Percentiles rank a stretch among this genome's conserved stretches.
Conservation (phyloP, 2,329 filamentous ascomycete genomes). For the Leptographium radiaticola region DNA sequence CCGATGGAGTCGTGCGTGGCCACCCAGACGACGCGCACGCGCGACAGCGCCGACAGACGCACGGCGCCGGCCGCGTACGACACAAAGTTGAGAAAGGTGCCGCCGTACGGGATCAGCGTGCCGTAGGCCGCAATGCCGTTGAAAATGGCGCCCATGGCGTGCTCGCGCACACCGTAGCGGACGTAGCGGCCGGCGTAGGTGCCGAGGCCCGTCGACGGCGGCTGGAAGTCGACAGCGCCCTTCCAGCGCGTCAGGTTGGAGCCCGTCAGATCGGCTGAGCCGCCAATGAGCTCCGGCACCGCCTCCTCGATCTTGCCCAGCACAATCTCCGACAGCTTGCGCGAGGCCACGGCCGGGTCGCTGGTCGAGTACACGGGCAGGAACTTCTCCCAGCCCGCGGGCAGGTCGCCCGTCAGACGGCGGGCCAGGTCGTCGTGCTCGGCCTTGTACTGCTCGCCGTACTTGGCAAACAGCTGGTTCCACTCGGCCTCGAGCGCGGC, state of each 20-base stretch:
- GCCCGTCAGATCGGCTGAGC: constrained; percentile 93
- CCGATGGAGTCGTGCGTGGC: constrained; percentile 98
- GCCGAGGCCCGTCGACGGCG: constrained; percentile 71
- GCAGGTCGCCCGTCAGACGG: constrained; percentile 69
- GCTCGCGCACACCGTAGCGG: constrained; percentile 84
- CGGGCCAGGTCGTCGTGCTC: constrained; percentile 73
- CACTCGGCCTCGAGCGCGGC: constrained; percentile 87
- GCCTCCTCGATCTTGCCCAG: constrained; percentile 73
- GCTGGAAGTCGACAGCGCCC: constrained; percentile 94
- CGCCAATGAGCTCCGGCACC: constrained; percentile 84
- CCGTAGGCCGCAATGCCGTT: constrained; percentile 95
- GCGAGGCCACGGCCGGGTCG: constrained; percentile 76
- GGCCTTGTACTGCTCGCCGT: constrained; percentile 61
- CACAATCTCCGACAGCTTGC: constrained; percentile 92
- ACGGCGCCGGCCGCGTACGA: constrained; percentile 94
- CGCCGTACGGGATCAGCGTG: constrained; percentile 82
- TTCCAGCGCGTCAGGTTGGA: constrained; percentile 99
- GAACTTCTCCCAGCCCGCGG: constrained; percentile 90
- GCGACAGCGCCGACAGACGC: constrained; percentile 84
- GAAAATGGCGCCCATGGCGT: constrained; percentile 84
- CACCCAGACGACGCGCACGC: constrained; percentile 84
- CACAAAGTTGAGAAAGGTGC: constrained; percentile 99
- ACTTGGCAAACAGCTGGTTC: constrained; percentile 87
- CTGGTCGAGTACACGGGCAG: constrained; percentile 81
- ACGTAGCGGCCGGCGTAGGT: constrained; percentile 80